Conservation (phyloP, 768 basidiomycete genomes). For the Phylloporus arenicola region DNA sequence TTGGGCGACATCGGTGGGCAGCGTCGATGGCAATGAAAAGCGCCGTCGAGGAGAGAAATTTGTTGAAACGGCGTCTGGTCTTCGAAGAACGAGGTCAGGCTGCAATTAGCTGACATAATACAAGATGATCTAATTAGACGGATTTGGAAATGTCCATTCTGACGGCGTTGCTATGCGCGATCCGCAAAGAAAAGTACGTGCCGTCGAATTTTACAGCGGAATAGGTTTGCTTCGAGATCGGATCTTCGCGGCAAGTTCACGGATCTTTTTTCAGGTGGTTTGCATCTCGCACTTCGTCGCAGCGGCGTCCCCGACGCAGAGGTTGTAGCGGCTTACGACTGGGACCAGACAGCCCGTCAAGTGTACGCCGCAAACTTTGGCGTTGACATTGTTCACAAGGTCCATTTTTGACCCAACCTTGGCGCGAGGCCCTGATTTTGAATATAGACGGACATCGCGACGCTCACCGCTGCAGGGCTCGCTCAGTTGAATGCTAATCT, state of each 20-base stretch:
- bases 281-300: slow-evolving; percentile 60
- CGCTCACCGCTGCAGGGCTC: slow-evolving; percentile 46
- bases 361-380: slow-evolving; percentile 66
- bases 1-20: background rate
- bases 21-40: background rate
- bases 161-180: slow-evolving; percentile 1
- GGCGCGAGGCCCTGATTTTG: background rate
- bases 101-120: slow-evolving; percentile 21
- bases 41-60: background rate
- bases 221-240: slow-evolving; percentile 48
- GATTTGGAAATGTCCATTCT: background rate
- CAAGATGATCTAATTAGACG: slow-evolving; percentile 6
- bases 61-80: background rate
- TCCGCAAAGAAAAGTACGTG: slow-evolving; percentile 13
- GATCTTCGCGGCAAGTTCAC: background rate
- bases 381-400: slow-evolving; percentile 37
- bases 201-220: slow-evolving; percentile 73
- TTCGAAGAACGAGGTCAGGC: slow-evolving; percentile 12
- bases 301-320: slow-evolving; percentile 39
- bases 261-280: slow-evolving; percentile 48
- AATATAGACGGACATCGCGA: slow-evolving; percentile 54
- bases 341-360: slow-evolving; percentile 69
- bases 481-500: slow-evolving; percentile 47
- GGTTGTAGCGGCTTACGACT: slow-evolving; percentile 71
- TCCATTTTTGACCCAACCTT: background rate